A percentile compares a stretch with the other conserved stretches of the same genome.
These are phyloP conservation scores for Populus trichocarpa DNA, from an alignment of 441 rosid genomes.

Conservation along the genomic window DNA sequence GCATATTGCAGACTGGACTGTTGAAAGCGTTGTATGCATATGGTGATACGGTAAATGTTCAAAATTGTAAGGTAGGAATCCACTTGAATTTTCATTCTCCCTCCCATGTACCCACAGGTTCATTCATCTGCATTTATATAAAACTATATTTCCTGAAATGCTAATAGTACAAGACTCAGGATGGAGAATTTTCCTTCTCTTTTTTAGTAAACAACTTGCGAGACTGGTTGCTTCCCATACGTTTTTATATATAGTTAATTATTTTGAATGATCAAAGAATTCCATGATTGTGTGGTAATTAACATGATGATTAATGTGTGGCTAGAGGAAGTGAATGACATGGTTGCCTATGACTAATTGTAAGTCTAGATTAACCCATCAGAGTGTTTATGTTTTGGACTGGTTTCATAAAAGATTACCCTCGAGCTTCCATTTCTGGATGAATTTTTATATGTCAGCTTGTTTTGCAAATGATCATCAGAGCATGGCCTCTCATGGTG, in stretches of 20 bases:
- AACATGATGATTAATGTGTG: neutral
- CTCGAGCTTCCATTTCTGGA: neutral
- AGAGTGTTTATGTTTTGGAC: neutral
- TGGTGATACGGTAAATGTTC: neutral
- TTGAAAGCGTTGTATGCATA: neutral
- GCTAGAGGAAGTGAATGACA: neutral
- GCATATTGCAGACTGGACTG: neutral
- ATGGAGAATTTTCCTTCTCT: neutral
- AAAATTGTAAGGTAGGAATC: neutral
- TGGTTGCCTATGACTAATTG: neutral
- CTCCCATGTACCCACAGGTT: neutral
- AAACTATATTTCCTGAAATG: neutral
- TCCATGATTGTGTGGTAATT: neutral
- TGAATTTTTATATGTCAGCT: neutral
- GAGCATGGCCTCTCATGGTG: too few relatives aligned
- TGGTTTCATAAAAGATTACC: neutral
- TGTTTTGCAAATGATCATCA: neutral
- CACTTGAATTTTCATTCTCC: neutral
- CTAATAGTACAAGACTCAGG: neutral
- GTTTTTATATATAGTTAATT: neutral
- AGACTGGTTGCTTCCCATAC: neutral
- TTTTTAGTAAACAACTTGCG: neutral
- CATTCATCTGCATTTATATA: neutral
- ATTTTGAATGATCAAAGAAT: conserved; percentile 1
- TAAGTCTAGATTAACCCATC: too few relatives aligned